Evolutionary conservation across 2,329 filamentous ascomycete species (phyloP).

Genomic region (Stagonosporopsis chrysanthemi): DNA sequence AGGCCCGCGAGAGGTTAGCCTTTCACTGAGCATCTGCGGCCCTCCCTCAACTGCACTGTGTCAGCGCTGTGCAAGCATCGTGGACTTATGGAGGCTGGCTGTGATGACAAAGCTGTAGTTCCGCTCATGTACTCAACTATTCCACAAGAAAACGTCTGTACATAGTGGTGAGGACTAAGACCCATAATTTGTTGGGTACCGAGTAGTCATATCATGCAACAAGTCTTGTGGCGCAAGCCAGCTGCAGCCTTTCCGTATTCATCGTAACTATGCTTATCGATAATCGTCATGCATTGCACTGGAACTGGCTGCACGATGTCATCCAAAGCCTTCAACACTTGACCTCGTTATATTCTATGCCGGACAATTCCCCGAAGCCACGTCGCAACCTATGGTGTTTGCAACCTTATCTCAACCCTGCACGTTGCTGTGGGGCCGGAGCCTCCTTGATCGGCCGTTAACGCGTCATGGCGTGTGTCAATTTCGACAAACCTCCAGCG

Average conservation of each 20-base stretch:
- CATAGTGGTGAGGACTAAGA: background rate
- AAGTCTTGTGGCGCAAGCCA: background rate
- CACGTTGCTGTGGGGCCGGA: slow-evolving; percentile 11
- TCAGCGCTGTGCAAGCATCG: background rate
- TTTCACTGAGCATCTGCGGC: background rate
- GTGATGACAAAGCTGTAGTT: no score
- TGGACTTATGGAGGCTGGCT: background rate
- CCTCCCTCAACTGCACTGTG: background rate
- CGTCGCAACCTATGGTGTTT: background rate
- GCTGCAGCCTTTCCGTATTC: background rate
- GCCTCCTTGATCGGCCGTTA: slow-evolving; percentile 15
- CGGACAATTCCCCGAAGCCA: background rate
- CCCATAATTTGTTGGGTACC: background rate
- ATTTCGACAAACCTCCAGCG: slow-evolving; percentile 9
- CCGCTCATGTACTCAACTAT: no score
- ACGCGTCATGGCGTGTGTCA: slow-evolving; percentile 23
- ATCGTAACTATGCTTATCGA: slow-evolving; percentile 5
- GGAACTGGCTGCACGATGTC: background rate
- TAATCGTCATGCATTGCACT: background rate
- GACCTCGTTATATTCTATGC: background rate
- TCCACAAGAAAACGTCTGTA: background rate
- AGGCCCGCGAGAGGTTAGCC: no score
- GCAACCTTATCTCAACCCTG: slow-evolving; percentile 8
- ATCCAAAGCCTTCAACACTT: background rate
- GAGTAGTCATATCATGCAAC: background rate